Evolutionary conservation across 441 rosid genomes (phyloP).

Genomic region (Arabidopsis hybrid): DNA sequence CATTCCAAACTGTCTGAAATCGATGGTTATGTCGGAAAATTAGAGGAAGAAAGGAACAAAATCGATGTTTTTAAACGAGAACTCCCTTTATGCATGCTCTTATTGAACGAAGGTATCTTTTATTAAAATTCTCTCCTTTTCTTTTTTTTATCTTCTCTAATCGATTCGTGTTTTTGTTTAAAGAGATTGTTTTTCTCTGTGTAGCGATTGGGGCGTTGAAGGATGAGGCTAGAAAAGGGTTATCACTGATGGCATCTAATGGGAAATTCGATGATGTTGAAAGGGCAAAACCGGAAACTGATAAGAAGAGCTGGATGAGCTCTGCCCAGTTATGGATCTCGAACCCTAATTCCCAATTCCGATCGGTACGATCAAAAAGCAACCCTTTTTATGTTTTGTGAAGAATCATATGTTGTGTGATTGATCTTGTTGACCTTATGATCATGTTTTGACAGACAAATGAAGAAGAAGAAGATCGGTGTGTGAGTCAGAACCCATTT

Average conservation of each 20-base stretch:
- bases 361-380: slow-evolving; percentile 33
- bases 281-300: slow-evolving; percentile 45
- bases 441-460: slow-evolving; percentile 45
- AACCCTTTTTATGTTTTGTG: not conserved
- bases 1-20: slow-evolving; percentile 48
- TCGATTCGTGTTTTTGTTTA: not conserved
- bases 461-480: slow-evolving; percentile 48
- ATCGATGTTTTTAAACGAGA: slow-evolving; percentile 68
- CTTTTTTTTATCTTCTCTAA: not conserved
- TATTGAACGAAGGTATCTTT: slow-evolving; percentile 54
- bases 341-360: slow-evolving; percentile 34
- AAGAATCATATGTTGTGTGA: not conserved
- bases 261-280: slow-evolving; percentile 40
- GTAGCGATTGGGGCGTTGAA: slow-evolving; percentile 57
- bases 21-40: slow-evolving; percentile 49
- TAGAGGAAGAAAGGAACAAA: slow-evolving; percentile 63
- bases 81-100: slow-evolving; percentile 67
- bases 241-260: slow-evolving; percentile 46
- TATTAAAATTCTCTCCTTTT: not conserved
- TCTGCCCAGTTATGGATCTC: slow-evolving; percentile 60
- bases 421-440: not conserved
- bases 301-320: slow-evolving; percentile 61
- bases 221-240: slow-evolving; percentile 49
- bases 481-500: slow-evolving; percentile 51
- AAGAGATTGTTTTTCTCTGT: not conserved